Percentiles rank a stretch among this genome's conserved stretches.
These are phyloP conservation scores for Neurospora sp. DNA, from an alignment of 495 filamentous ascomycete genomes.

Conservation along the genomic window DNA sequence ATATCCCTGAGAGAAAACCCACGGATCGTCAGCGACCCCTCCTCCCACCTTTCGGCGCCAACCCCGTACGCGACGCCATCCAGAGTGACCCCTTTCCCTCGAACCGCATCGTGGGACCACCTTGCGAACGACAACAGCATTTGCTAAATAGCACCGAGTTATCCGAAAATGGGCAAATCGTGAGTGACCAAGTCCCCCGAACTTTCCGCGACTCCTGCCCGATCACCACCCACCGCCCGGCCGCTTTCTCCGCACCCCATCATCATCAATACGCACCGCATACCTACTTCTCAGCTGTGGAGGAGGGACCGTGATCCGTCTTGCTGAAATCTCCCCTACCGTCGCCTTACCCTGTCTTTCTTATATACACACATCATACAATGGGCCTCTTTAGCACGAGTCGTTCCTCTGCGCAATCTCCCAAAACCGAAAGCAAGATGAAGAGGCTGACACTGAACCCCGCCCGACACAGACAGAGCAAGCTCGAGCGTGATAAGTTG, in stretches of 20 bases:
- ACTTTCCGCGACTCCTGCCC: background rate
- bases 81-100: background rate
- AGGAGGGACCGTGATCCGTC: background rate
- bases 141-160: background rate
- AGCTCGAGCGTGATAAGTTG: conserved; percentile 91
- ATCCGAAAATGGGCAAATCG: background rate
- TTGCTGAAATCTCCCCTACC: background rate
- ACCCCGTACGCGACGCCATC: background rate
- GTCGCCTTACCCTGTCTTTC: background rate
- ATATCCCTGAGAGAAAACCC: background rate
- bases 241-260: background rate
- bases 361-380: background rate
- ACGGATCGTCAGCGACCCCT: background rate
- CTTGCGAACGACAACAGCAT: background rate
- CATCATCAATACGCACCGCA: background rate
- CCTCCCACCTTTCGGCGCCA: background rate
- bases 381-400: background rate
- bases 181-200: background rate
- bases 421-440: background rate
- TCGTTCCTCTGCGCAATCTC: background rate
- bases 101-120: background rate
- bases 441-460: conserved; percentile 3
- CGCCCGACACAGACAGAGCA: conserved; percentile 57
- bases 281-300: background rate
- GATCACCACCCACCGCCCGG: background rate